phyloP scores from a whole-genome alignment of 2,329 filamentous ascomycete species.

The Aureobasidium musti region DNA sequence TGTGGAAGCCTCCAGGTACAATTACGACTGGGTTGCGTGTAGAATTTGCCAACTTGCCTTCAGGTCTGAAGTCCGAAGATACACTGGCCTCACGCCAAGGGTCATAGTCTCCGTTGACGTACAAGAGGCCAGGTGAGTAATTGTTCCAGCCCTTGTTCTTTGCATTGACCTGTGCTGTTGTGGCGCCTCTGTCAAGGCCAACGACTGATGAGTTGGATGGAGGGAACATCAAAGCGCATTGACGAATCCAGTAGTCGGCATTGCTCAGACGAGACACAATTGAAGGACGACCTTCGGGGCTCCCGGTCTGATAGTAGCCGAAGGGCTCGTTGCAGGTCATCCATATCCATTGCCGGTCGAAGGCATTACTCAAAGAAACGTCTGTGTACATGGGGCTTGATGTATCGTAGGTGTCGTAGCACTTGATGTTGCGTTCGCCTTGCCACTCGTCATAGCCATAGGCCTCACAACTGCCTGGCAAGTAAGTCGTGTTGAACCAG shows the following conservation, averaged over 20 bases:
- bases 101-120: constrained; percentile 61
- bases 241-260: constrained; percentile 56
- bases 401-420: constrained; percentile 57
- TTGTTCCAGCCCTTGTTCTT: constrained; percentile 60
- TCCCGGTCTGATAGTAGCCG: constrained; percentile 59
- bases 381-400: constrained; percentile 56
- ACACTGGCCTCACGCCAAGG: constrained; percentile 61
- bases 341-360: constrained; percentile 61
- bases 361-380: constrained; percentile 48
- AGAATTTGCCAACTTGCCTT: constrained; percentile 54
- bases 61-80: constrained; percentile 56
- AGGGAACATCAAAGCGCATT: constrained; percentile 61
- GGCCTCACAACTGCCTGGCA: constrained; percentile 53
- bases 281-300: constrained; percentile 49
- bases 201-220: constrained; percentile 53
- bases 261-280: constrained; percentile 57
- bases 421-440: constrained; percentile 49
- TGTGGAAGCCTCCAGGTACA: constrained; percentile 58
- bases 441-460: constrained; percentile 53
- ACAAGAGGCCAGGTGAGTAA: constrained; percentile 56
- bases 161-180: constrained; percentile 53
- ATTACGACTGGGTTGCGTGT: constrained; percentile 55
- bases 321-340: constrained; percentile 66
- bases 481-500: constrained; percentile 52
- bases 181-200: constrained; percentile 51